Conservation (phyloP, 495 filamentous ascomycete genomes). For the Xylaria telfairii region DNA sequence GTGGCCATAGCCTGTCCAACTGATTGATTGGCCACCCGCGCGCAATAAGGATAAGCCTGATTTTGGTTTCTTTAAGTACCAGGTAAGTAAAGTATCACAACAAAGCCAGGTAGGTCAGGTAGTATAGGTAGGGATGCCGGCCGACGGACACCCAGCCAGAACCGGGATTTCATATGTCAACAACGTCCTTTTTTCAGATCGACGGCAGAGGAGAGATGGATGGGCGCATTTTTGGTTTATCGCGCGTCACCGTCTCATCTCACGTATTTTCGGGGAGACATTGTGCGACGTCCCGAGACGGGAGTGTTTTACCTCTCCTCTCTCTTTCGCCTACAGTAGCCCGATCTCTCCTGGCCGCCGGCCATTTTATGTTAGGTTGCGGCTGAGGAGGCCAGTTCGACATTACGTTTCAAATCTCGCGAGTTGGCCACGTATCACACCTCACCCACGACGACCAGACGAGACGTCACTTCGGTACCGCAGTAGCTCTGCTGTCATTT, state of each 20-base stretch:
- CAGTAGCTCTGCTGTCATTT: background rate
- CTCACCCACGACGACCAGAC: background rate
- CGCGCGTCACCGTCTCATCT: background rate
- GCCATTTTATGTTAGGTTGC: background rate
- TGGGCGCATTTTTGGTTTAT: no score
- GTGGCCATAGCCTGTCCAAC: slow-evolving; percentile 15
- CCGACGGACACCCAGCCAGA: background rate
- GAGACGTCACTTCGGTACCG: background rate
- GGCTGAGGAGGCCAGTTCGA: background rate
- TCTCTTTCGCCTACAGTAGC: no score
- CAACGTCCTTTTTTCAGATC: background rate
- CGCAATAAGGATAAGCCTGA: slow-evolving; percentile 14
- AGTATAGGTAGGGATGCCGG: background rate
- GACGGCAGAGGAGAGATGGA: no score
- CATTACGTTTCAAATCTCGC: background rate
- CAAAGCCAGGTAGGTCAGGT: slow-evolving; percentile 4
- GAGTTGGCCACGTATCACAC: background rate
- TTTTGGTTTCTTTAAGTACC: background rate
- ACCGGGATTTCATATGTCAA: background rate
- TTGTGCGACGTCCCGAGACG: background rate
- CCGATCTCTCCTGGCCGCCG: no score
- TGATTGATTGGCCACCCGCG: slow-evolving; percentile 17
- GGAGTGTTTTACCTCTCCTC: background rate
- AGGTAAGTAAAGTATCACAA: background rate
- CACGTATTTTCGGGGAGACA: background rate